phyloP scores from a whole-genome alignment of 352 stramenopile genomes.

The Pilasporangium apinafurcum region DNA sequence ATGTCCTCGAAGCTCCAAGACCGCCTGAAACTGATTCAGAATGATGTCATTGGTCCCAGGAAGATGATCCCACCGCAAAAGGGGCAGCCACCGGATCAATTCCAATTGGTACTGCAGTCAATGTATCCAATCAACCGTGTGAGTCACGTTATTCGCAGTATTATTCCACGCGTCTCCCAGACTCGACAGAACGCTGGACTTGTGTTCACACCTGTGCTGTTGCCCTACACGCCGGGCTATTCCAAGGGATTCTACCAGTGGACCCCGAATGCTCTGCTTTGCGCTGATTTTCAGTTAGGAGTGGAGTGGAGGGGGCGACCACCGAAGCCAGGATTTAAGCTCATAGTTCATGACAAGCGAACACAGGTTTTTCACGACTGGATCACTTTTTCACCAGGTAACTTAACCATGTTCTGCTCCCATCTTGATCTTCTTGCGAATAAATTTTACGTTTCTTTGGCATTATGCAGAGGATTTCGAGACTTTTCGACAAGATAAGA shows the following conservation, averaged over 20 bases:
- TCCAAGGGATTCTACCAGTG: slow-evolving; percentile 73
- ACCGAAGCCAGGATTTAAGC: slow-evolving; percentile 77
- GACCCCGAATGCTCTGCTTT: slow-evolving; percentile 47
- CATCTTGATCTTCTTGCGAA: no score
- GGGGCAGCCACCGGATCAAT: slow-evolving; percentile 68
- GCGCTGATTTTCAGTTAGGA: slow-evolving; percentile 71
- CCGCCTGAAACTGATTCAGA: slow-evolving; percentile 84
- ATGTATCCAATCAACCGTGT: slow-evolving; percentile 80
- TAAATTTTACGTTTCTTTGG: background rate
- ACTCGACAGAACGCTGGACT: slow-evolving; percentile 76
- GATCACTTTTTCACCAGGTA: slow-evolving; percentile 79
- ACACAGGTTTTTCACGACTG: slow-evolving; percentile 84
- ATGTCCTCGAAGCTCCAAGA: slow-evolving; percentile 85
- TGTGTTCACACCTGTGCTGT: slow-evolving; percentile 69
- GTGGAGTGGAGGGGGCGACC: slow-evolving; percentile 76
- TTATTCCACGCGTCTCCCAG: slow-evolving; percentile 61
- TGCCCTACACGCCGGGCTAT: slow-evolving; percentile 75
- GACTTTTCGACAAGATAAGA: slow-evolving; percentile 73
- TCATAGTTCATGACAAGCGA: slow-evolving; percentile 80
- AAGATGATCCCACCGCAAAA: slow-evolving; percentile 74
- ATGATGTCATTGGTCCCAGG: slow-evolving; percentile 80
- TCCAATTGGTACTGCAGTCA: slow-evolving; percentile 78
- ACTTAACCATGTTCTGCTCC: no score
- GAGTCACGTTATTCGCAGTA: slow-evolving; percentile 69
- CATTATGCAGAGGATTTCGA: slow-evolving; percentile 60